Evolutionary conservation across 106 monocot genomes (phyloP).

Genomic region (Acanthochlamys bracteata): DNA sequence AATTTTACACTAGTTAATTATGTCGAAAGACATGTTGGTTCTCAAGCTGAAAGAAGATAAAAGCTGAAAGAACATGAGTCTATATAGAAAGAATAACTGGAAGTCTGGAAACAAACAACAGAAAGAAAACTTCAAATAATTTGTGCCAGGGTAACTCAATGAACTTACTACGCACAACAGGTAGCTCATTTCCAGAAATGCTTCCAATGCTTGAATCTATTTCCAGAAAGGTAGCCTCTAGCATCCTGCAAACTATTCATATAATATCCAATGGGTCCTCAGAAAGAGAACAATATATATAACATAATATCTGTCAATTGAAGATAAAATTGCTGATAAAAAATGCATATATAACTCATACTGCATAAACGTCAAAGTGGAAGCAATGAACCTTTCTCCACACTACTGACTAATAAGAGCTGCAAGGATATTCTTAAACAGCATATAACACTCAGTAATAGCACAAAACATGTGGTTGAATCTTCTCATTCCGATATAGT

Average conservation of each 20-base stretch:
- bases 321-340: too few relatives aligned
- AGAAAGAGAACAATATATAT: neutral
- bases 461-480: constrained; percentile 62
- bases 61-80: neutral
- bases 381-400: constrained; percentile 46
- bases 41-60: constrained; percentile 30
- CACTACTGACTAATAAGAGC: constrained; percentile 36
- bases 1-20: too few relatives aligned
- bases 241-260: constrained; percentile 28
- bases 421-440: constrained; percentile 41
- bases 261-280: constrained; percentile 2
- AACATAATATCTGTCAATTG: too few relatives aligned
- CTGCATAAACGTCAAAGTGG: too few relatives aligned
- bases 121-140: constrained; percentile 30
- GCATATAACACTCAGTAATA: constrained; percentile 46
- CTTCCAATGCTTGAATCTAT: constrained; percentile 35
- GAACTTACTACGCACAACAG: constrained; percentile 36
- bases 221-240: constrained; percentile 32
- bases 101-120: too few relatives aligned
- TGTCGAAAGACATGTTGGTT: constrained; percentile 33
- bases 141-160: constrained; percentile 23
- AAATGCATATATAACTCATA: too few relatives aligned
- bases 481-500: constrained; percentile 45
- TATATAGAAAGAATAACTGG: neutral
- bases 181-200: constrained; percentile 43